Percentiles rank a stretch among this genome's conserved stretches.
Evolutionary conservation across 2,329 filamentous ascomycete genomes (phyloP).

Genomic region (Fusarium sp.): DNA sequence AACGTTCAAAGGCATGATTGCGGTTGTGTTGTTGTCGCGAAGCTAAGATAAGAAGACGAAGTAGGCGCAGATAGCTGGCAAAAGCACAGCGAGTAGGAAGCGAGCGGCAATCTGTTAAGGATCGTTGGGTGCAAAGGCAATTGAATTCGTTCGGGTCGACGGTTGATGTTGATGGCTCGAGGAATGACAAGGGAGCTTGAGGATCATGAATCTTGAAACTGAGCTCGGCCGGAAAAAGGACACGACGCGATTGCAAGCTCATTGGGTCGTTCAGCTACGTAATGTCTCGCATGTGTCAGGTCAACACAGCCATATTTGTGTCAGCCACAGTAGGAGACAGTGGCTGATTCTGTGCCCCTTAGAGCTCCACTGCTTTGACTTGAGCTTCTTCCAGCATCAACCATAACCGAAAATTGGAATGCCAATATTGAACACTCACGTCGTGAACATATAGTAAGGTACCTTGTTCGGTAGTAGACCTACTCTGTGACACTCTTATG

Average conservation of each 20-base stretch:
- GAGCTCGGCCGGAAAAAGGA: slow-evolving; percentile 49
- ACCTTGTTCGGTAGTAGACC: too few relatives aligned
- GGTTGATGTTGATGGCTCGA: slow-evolving; percentile 35
- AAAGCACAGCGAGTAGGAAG: slow-evolving; percentile 38
- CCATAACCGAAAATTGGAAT: too few relatives aligned
- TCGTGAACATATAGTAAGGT: too few relatives aligned
- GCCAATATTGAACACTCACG: too few relatives aligned
- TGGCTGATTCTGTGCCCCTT: slow-evolving; percentile 6
- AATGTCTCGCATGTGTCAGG: slow-evolving; percentile 36
- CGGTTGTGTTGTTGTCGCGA: slow-evolving; percentile 32
- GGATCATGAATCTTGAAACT: slow-evolving; percentile 47
- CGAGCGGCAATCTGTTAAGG: slow-evolving; percentile 37
- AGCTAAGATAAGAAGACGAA: slow-evolving; percentile 25
- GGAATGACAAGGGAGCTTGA: slow-evolving; percentile 46
- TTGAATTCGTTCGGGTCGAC: slow-evolving; percentile 33
- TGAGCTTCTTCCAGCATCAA: too few relatives aligned
- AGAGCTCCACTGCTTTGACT: too few relatives aligned
- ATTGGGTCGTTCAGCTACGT: slow-evolving; percentile 49
- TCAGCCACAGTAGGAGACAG: slow-evolving; percentile 7
- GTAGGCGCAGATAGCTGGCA: slow-evolving; percentile 35
- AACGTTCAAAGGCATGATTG: slow-evolving; percentile 67
- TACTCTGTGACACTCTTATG: too few relatives aligned
- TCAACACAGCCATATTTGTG: slow-evolving; percentile 10
- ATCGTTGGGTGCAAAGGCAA: slow-evolving; percentile 25
- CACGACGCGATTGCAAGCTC: slow-evolving; percentile 53